A percentile compares a stretch with the other conserved stretches of the same genome.
Conservation (phyloP, 1,284 basidiomycete species). For the Pisolithus thermaeus region DNA sequence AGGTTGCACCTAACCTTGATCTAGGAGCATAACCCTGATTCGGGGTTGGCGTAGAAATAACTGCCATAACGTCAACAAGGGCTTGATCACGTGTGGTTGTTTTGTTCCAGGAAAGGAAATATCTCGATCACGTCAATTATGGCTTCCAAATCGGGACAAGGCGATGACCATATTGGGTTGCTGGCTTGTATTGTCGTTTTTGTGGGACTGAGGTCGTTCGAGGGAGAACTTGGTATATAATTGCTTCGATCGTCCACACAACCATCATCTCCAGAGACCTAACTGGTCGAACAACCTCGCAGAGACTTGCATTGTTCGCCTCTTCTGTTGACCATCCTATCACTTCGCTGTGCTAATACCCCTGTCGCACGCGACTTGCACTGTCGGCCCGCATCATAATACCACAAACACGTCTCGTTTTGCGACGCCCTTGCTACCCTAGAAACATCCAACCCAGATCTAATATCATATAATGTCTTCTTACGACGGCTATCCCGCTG, state of each 20-base stretch:
- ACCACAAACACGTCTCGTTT: conserved; percentile 1
- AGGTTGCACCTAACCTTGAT: not conserved
- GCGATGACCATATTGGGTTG: conserved; percentile 13
- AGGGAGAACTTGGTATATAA: conserved; percentile 21
- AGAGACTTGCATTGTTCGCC: conserved; percentile 8
- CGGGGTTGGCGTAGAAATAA: not conserved
- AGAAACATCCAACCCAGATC: conserved; percentile 5
- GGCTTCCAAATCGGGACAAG: conserved; percentile 16
- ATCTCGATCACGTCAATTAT: not conserved
- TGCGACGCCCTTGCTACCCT: not conserved
- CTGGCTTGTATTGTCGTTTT: conserved; percentile 22
- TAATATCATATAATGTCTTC: conserved; percentile 37
- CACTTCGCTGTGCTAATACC: conserved; percentile 2
- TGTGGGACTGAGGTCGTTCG: conserved; percentile 1
- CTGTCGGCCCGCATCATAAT: conserved; percentile 1
- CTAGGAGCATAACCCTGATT: not conserved
- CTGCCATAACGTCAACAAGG: conserved; percentile 2
- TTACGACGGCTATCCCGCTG: conserved; percentile 29
- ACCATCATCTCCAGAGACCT: conserved; percentile 10
- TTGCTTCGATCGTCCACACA: conserved; percentile 1
- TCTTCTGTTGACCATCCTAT: not conserved
- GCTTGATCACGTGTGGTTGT: not conserved
- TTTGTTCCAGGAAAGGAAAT: conserved; percentile 10
- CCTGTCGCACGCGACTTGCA: not conserved
- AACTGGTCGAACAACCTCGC: conserved; percentile 10